phyloP scores from a whole-genome alignment of 768 basidiomycete species.

The Suillus paluster region DNA sequence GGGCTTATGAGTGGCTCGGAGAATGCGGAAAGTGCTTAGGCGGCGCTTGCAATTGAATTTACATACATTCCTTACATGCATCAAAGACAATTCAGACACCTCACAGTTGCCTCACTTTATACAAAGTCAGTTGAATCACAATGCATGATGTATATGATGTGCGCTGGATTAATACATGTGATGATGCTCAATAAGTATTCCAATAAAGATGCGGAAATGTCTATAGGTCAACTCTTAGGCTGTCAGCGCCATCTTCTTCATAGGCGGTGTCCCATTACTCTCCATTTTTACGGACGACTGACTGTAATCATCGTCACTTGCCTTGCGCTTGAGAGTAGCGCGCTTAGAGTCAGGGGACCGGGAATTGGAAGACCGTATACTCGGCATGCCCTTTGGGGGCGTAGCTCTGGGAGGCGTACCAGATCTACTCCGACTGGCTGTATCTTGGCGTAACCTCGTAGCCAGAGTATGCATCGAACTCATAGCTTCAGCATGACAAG shows the following conservation, averaged over 20 bases:
- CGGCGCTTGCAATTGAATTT: background rate
- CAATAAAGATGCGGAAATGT: conserved; percentile 32
- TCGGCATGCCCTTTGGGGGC: conserved; percentile 37
- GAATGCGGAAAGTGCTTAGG: background rate
- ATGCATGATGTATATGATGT: conserved; percentile 6
- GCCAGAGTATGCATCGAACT: conserved; percentile 67
- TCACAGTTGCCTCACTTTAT: background rate
- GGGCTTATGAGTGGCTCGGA: too few species aligned
- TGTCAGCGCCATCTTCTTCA: conserved; percentile 66
- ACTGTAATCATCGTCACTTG: conserved; percentile 51
- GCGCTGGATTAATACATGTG: conserved; percentile 14
- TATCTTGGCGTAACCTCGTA: conserved; percentile 67
- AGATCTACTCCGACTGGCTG: conserved; percentile 66
- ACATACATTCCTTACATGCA: background rate
- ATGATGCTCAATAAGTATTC: conserved; percentile 32
- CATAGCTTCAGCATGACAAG: conserved; percentile 86
- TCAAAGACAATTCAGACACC: background rate
- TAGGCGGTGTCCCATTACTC: conserved; percentile 61
- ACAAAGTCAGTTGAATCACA: background rate
- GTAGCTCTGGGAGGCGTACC: conserved; percentile 57
- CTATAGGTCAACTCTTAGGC: conserved; percentile 24
- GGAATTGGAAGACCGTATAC: conserved; percentile 46
- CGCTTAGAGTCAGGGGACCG: conserved; percentile 57
- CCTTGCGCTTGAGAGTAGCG: conserved; percentile 78
- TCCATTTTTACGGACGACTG: conserved; percentile 33